Evolutionary conservation across 495 filamentous ascomycete species (phyloP).

Genomic region (Aspergillus steynii): DNA sequence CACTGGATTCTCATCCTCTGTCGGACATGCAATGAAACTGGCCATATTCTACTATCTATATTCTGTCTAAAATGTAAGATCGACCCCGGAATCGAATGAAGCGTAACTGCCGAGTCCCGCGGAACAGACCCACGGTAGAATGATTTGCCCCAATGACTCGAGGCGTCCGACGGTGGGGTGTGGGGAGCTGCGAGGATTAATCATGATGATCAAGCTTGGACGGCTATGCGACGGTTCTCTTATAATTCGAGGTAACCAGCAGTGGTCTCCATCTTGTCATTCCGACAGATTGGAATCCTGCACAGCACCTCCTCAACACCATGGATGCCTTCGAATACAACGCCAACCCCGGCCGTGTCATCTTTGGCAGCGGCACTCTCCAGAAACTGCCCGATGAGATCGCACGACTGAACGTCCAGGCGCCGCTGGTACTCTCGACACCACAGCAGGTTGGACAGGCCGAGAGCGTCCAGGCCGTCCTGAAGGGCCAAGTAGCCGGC

Average conservation of each 20-base stretch:
- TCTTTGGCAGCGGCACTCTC: conserved; percentile 64
- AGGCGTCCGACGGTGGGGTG: conserved; percentile 33
- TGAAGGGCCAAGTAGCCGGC: conserved; percentile 53
- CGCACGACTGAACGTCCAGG: conserved; percentile 50
- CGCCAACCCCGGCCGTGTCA: conserved; percentile 56
- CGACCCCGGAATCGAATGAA: conserved; percentile 15
- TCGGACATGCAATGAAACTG: no score
- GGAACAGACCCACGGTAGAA: conserved; percentile 32
- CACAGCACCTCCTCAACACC: conserved; percentile 10
- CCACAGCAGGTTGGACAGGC: conserved; percentile 56
- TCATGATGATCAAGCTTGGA: conserved; percentile 28
- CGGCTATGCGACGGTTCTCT: conserved; percentile 1
- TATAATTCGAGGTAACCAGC: background rate
- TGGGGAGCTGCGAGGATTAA: conserved; percentile 31
- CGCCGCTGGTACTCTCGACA: conserved; percentile 60
- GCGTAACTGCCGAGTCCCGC: conserved; percentile 30
- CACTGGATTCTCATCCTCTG: no score
- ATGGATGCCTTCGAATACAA: conserved; percentile 68
- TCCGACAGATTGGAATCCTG: background rate
- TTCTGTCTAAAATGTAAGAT: background rate
- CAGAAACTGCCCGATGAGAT: conserved; percentile 62
- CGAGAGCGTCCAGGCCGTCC: conserved; percentile 47
- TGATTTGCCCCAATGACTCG: conserved; percentile 15
- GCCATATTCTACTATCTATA: no score
- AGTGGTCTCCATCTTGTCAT: background rate